Base-by-base conservation (phyloP, 2,329 filamentous ascomycete genomes). In the Clarireedia monteithiana region DNA sequence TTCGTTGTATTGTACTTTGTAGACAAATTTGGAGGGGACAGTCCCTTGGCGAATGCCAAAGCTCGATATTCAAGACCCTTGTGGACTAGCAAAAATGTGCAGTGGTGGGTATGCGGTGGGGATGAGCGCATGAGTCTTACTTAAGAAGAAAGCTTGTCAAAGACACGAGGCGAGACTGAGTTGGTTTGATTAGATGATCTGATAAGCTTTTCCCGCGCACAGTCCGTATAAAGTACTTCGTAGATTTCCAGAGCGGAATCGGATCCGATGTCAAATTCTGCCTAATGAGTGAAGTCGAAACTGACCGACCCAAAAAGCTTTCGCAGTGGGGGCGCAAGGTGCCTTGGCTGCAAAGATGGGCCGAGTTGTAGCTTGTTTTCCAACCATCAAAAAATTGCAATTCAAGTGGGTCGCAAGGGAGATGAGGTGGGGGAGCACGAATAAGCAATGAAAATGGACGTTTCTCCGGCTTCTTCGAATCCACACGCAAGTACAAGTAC, bases 101-200 rank as follows among this genome's bases (percentile, higher is more conserved):
- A 10, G 30, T 14, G 30, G 30, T 34, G 30, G 30, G 26, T 27
- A 27, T 27, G 26, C 5, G 26, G 7, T 12, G 20, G 20, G 20
- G 10, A 34, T 34, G 30, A 14, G 30, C 12, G 30, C 30, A 34
- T 34, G 30, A 34, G 30, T 14, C 9, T 34, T 34, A 9, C 9
- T 34, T 34, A 9, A 34, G 12, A 34, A 34, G 30, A 34, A 34
- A 34, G 10, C 39, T 6, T 42, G 39, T 14, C 39, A 42, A 42
- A 5, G 20, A 20, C 14, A 42, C 6, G 39, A 42, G 71, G 74
- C 77, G 78, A 40, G 53, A 60, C 45, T 52, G 36, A 4, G 17
- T 34, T 15, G 46, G 34, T 36, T 30, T 46, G 20, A 51, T 55
- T 26, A 55, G 53, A 55, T 55, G 39, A 55, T 55, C 48, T 55